Base-by-base conservation (phyloP, 768 basidiomycete genomes). In the Polyporus arcularius region DNA sequence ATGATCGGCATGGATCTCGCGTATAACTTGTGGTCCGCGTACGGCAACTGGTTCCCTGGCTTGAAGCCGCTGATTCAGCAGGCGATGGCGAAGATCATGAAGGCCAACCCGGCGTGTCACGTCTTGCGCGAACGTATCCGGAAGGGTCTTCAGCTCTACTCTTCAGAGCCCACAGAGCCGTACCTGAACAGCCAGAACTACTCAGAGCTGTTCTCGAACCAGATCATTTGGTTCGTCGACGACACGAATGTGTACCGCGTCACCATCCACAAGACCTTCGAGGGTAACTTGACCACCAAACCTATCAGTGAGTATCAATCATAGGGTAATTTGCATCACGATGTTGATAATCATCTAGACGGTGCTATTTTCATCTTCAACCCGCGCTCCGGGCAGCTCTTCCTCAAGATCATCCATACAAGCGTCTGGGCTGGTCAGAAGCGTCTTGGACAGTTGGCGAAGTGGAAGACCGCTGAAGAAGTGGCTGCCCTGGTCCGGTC, bases 341-440 rank as follows among this genome's bases (percentile, higher is more conserved):
- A 67, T 65, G 28, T 30, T 63, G 57, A 30, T 47, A 41, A 26
- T 18, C 35, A 50, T 40, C 15, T 7, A 91, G 90, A 96, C 70
- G 94, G 94, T 30, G 94, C 94, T 8, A 97, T 96, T 76, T 97
- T 98, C 80, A 98, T 99, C 72, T 98, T 98, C 83, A 98, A 98
- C 77, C 97, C 97, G 66, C 90, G 97, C 53, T 97, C 97, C 30
- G 97, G 97, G 31, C 97, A 99, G 69, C 76, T 98, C 39, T 98
- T 98, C 87, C 76, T 99, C 74, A 99, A 99, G 81, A 90, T 99
- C 76, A 99, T 99, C 63, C 97, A 99, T 74, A 99, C 97, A 3
- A 98, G 96, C 70, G 97, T 98, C n/a, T 99, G 97, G 97, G 97
- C 97, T 58, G 97, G 97, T 70, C 97, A 99, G 76, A 99, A 99